These are phyloP conservation scores for Trichoderma atroviride DNA, from an alignment of 2,329 filamentous ascomycete species.

Conservation along the genomic window DNA sequence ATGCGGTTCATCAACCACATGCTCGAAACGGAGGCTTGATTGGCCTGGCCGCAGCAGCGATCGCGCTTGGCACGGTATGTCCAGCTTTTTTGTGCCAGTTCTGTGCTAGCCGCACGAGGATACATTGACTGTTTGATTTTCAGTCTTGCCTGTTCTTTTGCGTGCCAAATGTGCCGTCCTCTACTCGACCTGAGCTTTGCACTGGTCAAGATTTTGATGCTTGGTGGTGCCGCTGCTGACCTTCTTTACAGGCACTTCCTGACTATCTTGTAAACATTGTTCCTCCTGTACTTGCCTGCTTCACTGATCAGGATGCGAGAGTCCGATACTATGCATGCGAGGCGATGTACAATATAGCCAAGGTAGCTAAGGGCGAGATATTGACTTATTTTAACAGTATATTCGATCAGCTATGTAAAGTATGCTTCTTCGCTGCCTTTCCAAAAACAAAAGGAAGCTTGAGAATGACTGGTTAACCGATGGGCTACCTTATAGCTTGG, in stretches of 20 bases:
- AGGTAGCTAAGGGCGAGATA: constrained; percentile 97
- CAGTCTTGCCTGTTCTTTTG: background rate
- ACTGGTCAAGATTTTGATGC: background rate
- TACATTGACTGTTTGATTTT: background rate
- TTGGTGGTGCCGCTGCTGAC: constrained; percentile 38
- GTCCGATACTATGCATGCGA: constrained; percentile 98
- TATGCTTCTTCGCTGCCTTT: constrained; percentile 42
- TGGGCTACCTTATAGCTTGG: constrained; percentile 65
- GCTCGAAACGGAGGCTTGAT: constrained; percentile 96
- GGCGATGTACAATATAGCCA: constrained; percentile 99
- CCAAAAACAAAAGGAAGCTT: background rate
- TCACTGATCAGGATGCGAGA: constrained; percentile 95
- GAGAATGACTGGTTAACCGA: background rate
- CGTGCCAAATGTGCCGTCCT: background rate
- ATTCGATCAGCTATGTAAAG: constrained; percentile 96
- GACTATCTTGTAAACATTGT: constrained; percentile 92
- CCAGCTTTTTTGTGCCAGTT: constrained; percentile 9
- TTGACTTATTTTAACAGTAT: constrained; percentile 97
- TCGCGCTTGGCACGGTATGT: constrained; percentile 87
- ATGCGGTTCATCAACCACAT: constrained; percentile 95
- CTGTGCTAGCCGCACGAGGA: background rate
- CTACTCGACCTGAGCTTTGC: background rate
- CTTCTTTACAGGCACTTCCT: constrained; percentile 84
- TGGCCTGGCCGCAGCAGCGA: constrained; percentile 90
- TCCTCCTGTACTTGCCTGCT: constrained; percentile 93